phyloP scores from a whole-genome alignment of 495 filamentous ascomycete genomes.

The Penicillium simplicissimum region DNA sequence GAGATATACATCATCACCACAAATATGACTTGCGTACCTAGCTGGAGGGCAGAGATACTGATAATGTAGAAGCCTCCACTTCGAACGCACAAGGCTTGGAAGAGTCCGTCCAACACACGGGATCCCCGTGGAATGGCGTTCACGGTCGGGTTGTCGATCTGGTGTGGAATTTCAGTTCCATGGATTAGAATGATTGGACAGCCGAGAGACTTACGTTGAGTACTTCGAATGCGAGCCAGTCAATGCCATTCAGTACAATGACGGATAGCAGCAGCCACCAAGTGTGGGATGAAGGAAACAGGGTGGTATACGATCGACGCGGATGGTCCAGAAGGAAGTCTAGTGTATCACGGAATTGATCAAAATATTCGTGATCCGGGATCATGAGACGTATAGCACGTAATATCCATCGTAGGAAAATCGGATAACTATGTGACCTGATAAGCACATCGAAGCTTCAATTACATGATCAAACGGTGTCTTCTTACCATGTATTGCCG shows the following conservation, averaged over 20 bases:
- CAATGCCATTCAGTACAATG: conserved; percentile 72
- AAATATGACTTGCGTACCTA: conserved; percentile 85
- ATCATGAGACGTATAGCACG: neutral
- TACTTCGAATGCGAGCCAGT: conserved; percentile 78
- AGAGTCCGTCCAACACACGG: conserved; percentile 72
- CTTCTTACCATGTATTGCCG: conserved; percentile 6
- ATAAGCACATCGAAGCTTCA: neutral
- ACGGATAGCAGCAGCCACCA: conserved; percentile 86
- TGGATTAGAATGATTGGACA: neutral
- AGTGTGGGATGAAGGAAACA: conserved; percentile 77
- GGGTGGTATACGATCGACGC: conserved; percentile 82
- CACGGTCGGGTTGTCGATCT: conserved; percentile 37
- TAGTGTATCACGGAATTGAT: conserved; percentile 68
- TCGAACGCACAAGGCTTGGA: conserved; percentile 78
- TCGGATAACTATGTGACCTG: neutral
- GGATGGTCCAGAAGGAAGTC: conserved; percentile 85
- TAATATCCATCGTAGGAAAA: conserved; percentile 8
- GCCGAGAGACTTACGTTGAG: conserved; percentile 62
- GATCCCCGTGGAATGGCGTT: conserved; percentile 57
- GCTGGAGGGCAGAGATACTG: conserved; percentile 70
- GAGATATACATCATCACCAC: conserved; percentile 98
- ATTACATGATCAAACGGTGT: neutral
- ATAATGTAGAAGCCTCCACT: conserved; percentile 80
- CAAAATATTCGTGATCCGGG: conserved; percentile 4
- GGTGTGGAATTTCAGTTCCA: neutral